Evolutionary conservation across 208 protist species (phyloP).

Genomic region (Porcisia deanei): DNA sequence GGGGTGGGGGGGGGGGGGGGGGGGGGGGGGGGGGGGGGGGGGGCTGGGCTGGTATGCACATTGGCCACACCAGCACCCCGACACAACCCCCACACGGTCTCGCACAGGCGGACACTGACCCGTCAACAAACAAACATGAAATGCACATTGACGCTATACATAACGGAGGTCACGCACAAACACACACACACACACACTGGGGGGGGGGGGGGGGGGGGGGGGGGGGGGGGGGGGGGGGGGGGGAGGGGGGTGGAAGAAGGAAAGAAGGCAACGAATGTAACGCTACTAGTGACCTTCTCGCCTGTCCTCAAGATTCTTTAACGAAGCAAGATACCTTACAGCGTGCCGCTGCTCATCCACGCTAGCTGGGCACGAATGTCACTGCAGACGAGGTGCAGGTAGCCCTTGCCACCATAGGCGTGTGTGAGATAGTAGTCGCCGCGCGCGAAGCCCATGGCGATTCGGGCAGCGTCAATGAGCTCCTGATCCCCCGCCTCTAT

Average conservation of each 20-base stretch:
- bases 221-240: not conserved
- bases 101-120: not conserved
- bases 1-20: not conserved
- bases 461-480: slow-evolving; percentile 74
- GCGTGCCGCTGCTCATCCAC: slow-evolving; percentile 84
- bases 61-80: not conserved
- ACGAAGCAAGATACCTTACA: slow-evolving; percentile 35
- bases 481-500: slow-evolving; percentile 56
- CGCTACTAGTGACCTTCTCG: not conserved
- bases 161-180: not conserved
- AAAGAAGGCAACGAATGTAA: too few relatives aligned
- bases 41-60: not conserved
- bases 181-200: not conserved
- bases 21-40: not conserved
- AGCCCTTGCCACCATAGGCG: slow-evolving; percentile 68
- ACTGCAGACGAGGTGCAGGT: slow-evolving; percentile 78
- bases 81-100: not conserved
- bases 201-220: not conserved
- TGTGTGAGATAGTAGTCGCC: slow-evolving; percentile 79
- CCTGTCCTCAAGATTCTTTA: not conserved
- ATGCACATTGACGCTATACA: slow-evolving; percentile 1
- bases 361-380: slow-evolving; percentile 80
- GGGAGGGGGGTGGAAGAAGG: not conserved
- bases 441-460: slow-evolving; percentile 82
- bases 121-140: not conserved